Conservation (phyloP, 2,329 filamentous ascomycete genomes). For the Fusarium haematococcum region DNA sequence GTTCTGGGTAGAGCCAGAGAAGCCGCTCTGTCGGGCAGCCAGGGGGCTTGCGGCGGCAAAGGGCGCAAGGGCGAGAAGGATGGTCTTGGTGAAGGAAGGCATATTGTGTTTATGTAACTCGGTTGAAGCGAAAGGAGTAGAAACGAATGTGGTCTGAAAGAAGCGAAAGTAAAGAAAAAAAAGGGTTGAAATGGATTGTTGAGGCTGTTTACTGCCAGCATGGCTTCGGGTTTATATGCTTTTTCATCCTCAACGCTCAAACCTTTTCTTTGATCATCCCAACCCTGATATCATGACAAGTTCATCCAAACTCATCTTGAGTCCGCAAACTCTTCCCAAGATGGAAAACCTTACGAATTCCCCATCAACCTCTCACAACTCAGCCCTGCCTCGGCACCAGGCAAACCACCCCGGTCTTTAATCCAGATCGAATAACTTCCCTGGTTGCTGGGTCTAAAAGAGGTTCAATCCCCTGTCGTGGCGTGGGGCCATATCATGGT, state of each 20-base stretch:
- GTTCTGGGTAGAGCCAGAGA: conserved; percentile 38
- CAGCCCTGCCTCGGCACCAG: conserved; percentile 1
- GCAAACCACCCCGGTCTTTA: not conserved
- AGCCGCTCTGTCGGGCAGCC: conserved; percentile 20
- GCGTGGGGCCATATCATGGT: conserved; percentile 13
- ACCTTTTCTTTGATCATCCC: conserved; percentile 1
- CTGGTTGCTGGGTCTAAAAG: not conserved
- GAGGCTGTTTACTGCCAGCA: not conserved
- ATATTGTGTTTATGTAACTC: conserved; percentile 18
- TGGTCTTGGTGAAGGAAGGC: conserved; percentile 29
- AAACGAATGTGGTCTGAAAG: conserved; percentile 12
- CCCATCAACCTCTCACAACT: conserved; percentile 17
- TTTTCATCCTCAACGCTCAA: conserved; percentile 25
- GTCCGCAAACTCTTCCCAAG: conserved; percentile 32
- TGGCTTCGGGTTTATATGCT: conserved; percentile 9
- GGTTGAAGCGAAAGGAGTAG: not conserved
- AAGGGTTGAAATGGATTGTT: conserved; percentile 22
- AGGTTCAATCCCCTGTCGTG: not conserved
- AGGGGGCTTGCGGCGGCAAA: conserved; percentile 40
- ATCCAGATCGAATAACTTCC: conserved; percentile 7
- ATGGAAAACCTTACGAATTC: conserved; percentile 25
- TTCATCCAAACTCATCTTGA: conserved; percentile 11
- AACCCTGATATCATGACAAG: not conserved
- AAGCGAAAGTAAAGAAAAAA: conserved; percentile 1
- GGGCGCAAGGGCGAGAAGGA: conserved; percentile 39